Percentiles rank a stretch among this genome's conserved stretches.
Evolutionary conservation across 1,284 basidiomycete species (phyloP).

Genomic region (Pseudozyma pruni): DNA sequence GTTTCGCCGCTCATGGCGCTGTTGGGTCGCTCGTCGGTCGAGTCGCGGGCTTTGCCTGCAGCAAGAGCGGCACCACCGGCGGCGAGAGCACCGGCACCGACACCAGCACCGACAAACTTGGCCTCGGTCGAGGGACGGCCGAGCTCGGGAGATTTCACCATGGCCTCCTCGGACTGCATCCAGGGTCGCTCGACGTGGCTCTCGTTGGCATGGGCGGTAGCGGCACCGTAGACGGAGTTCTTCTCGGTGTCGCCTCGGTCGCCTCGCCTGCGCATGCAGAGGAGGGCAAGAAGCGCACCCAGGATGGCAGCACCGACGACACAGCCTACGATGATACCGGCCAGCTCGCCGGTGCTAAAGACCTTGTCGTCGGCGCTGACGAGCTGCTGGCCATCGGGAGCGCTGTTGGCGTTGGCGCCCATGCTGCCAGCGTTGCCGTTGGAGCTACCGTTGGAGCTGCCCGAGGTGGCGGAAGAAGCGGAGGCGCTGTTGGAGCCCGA

Average conservation of each 20-base stretch:
- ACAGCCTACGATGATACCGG: constrained; percentile 57
- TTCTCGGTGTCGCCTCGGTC: constrained; percentile 35
- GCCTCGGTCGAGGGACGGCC: constrained; percentile 38
- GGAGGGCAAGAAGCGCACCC: constrained; percentile 47
- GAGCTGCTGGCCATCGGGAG: constrained; percentile 30
- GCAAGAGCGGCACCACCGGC: constrained; percentile 40
- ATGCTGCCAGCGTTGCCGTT: constrained; percentile 7
- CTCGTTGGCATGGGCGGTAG: constrained; percentile 23
- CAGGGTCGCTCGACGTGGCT: constrained; percentile 53
- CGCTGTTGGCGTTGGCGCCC: constrained; percentile 25
- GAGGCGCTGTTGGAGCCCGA: constrained; percentile 13
- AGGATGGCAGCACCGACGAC: constrained; percentile 55
- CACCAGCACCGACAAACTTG: constrained; percentile 37
- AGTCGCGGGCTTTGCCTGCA: constrained; percentile 36
- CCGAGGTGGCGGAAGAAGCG: constrained; percentile 15
- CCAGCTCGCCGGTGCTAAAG: constrained; percentile 38
- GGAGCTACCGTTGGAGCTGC: constrained; percentile 5
- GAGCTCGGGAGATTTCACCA: constrained; percentile 37
- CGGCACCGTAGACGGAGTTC: constrained; percentile 35
- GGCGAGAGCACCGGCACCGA: constrained; percentile 34
- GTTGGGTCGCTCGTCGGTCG: constrained; percentile 46
- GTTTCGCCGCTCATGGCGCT: constrained; percentile 51
- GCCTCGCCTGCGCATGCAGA: constrained; percentile 40
- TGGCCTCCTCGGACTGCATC: constrained; percentile 52
- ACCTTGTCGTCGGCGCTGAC: constrained; percentile 34